These are phyloP conservation scores for Lignosus rhinocerotis DNA, from an alignment of 1,284 basidiomycete species.

Conservation along the genomic window DNA sequence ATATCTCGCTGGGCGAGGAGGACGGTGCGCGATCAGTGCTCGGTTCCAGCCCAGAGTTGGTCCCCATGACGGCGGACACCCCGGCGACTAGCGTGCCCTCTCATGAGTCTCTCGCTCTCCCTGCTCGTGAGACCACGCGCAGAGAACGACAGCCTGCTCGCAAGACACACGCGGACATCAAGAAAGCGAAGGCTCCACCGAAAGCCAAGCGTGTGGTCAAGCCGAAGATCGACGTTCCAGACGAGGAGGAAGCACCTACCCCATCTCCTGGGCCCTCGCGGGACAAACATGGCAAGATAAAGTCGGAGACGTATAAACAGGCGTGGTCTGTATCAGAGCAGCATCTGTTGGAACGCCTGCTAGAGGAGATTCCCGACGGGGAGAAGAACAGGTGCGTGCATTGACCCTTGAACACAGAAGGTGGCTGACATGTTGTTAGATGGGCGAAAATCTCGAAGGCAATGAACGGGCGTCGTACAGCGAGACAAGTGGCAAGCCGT, in stretches of 20 bases:
- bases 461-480: constrained; percentile 73
- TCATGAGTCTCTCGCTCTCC: constrained; percentile 2
- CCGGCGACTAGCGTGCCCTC: constrained; percentile 23
- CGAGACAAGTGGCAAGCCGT: constrained; percentile 80
- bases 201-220: constrained; percentile 7
- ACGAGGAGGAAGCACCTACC: constrained; percentile 9
- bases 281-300: constrained; percentile 36
- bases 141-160: constrained; percentile 16
- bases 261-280: constrained; percentile 18
- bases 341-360: constrained; percentile 65
- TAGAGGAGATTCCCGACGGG: constrained; percentile 76
- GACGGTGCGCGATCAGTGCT: neutral
- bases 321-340: constrained; percentile 76
- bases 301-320: constrained; percentile 72
- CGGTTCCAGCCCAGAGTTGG: constrained; percentile 3
- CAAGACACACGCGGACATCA: constrained; percentile 11
- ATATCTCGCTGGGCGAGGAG: constrained; percentile 39
- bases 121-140: neutral
- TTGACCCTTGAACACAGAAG: neutral
- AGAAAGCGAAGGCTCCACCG: constrained; percentile 4
- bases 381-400: constrained; percentile 66
- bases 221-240: neutral
- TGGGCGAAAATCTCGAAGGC: constrained; percentile 79
- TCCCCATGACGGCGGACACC: constrained; percentile 25
- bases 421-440: constrained; percentile 36